Percentiles rank a stretch among this genome's conserved stretches.
Evolutionary conservation across 1,139 yeast genomes (phyloP).

Genomic region (Yamadazyma sp.): DNA sequence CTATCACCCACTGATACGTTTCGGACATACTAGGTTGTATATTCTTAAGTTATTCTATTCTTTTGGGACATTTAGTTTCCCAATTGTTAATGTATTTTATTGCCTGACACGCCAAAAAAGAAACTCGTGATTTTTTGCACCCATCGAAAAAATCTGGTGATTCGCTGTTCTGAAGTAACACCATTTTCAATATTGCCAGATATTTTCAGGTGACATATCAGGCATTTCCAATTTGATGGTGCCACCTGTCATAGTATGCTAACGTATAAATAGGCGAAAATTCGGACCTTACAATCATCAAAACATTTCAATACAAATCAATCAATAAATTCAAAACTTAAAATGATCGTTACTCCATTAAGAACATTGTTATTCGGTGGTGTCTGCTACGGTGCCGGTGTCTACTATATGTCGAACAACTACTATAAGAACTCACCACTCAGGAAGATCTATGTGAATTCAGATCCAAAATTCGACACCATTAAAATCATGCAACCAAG

Average conservation of each 20-base stretch:
- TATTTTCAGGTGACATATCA: not conserved
- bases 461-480: constrained; percentile 31
- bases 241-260: not conserved
- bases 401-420: constrained; percentile 34
- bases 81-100: no score
- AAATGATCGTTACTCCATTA: constrained; percentile 21
- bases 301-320: constrained; percentile 1
- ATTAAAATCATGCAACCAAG: constrained; percentile 24
- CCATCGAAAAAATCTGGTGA: constrained; percentile 8
- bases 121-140: constrained; percentile 1
- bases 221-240: not conserved
- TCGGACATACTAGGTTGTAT: constrained; percentile 25
- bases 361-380: constrained; percentile 38
- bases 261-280: not conserved
- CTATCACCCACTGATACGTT: constrained; percentile 37
- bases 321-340: not conserved
- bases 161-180: constrained; percentile 6
- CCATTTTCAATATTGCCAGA: constrained; percentile 6
- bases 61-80: no score
- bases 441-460: constrained; percentile 28
- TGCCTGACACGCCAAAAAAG: not conserved
- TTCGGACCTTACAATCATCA: not conserved
- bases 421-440: constrained; percentile 34
- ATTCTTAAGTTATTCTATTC: no score
- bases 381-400: constrained; percentile 34